Evolutionary conservation across 768 basidiomycete species (phyloP).

Genomic region (Amanita pallidorosea): DNA sequence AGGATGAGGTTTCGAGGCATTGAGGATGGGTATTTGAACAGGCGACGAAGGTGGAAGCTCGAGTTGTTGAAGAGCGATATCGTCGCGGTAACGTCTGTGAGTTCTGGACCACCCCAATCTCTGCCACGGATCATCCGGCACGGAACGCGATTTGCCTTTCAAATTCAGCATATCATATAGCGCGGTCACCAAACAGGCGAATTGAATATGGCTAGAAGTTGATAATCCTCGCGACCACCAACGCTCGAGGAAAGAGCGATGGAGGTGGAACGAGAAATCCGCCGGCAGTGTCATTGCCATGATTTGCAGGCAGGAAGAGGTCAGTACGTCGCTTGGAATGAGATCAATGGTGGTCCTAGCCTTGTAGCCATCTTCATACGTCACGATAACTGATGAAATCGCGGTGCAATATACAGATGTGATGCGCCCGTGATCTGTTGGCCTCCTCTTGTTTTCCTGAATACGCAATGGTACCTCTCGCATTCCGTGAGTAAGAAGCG

Average conservation of each 20-base stretch:
- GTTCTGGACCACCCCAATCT: constrained; percentile 32
- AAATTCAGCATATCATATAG: constrained; percentile 39
- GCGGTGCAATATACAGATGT: constrained; percentile 36
- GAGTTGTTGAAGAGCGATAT: constrained; percentile 42
- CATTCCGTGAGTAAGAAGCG: constrained; percentile 52
- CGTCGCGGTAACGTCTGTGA: constrained; percentile 42
- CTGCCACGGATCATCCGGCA: constrained; percentile 31
- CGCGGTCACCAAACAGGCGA: constrained; percentile 43
- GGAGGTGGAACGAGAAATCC: constrained; percentile 43
- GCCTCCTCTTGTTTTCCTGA: neutral
- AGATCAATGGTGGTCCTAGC: constrained; percentile 43
- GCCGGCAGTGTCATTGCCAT: constrained; percentile 52
- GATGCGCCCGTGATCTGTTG: constrained; percentile 21
- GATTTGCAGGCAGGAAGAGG: constrained; percentile 46
- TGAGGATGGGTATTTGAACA: constrained; percentile 12
- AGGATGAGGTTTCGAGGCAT: constrained; percentile 23
- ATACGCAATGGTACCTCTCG: constrained; percentile 23
- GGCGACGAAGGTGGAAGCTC: constrained; percentile 17
- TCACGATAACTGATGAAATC: constrained; percentile 40
- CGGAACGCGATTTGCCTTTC: constrained; percentile 11
- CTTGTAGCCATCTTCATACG: constrained; percentile 39
- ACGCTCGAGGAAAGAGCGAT: constrained; percentile 40
- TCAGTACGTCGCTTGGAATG: constrained; percentile 43
- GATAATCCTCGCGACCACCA: constrained; percentile 43
- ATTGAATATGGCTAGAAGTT: constrained; percentile 37